phyloP scores from a whole-genome alignment of 164 flowering plant genomes.

The Umbilicus rupestris region DNA sequence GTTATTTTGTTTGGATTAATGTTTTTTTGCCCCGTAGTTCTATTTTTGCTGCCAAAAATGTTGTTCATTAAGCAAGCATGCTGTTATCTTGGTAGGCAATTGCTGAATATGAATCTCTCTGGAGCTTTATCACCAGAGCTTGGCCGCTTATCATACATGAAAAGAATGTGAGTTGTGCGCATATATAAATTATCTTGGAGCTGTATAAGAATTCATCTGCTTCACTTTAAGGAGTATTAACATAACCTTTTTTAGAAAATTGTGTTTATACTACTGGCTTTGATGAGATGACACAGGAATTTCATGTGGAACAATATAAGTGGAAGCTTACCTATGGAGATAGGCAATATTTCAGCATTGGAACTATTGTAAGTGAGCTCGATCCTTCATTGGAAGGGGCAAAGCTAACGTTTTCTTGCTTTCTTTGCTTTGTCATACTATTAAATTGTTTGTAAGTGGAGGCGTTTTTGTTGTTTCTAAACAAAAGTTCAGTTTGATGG shows the following conservation, averaged over 20 bases:
- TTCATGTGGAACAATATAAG: constrained; percentile 85
- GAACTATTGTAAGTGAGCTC: constrained; percentile 64
- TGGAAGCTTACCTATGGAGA: constrained; percentile 86
- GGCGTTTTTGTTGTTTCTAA: not conserved
- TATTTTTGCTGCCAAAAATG: not conserved
- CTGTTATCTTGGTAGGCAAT: constrained; percentile 29
- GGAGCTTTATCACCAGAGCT: constrained; percentile 74
- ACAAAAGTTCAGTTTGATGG: not conserved
- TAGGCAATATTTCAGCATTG: constrained; percentile 62
- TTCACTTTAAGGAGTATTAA: not conserved
- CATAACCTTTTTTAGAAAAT: too few species aligned
- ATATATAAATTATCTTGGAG: not conserved
- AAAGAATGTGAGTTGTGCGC: constrained; percentile 52
- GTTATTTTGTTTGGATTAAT: not conserved
- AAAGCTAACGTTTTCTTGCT: not conserved
- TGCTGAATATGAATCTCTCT: constrained; percentile 51
- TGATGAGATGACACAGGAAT: constrained; percentile 35
- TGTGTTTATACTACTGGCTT: not conserved
- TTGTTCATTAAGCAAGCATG: not conserved
- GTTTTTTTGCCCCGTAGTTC: not conserved
- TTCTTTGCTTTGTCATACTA: not conserved
- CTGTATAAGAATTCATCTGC: too few species aligned
- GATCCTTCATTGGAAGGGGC: not conserved
- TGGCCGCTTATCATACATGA: constrained; percentile 54
- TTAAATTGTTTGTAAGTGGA: not conserved